Evolutionary conservation across 495 filamentous ascomycete genomes (phyloP).

Genomic region (Podospora australis): DNA sequence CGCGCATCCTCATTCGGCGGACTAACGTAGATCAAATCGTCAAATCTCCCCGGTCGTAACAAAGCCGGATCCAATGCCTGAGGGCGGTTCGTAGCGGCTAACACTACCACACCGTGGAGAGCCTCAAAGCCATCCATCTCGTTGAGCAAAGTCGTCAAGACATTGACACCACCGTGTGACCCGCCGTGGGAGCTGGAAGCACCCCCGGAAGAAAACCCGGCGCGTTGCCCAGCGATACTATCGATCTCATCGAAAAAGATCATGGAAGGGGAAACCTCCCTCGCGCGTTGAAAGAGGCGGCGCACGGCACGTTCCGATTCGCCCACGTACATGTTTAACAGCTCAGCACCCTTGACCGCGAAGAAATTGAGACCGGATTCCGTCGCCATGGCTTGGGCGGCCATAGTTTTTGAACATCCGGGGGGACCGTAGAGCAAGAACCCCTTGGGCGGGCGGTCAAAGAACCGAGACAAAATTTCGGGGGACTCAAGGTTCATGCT

Average conservation of each 20-base stretch:
- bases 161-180: conserved; percentile 59
- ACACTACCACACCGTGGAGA: conserved; percentile 73
- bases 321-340: conserved; percentile 95
- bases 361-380: conserved; percentile 91
- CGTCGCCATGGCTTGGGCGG: conserved; percentile 86
- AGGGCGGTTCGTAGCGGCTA: conserved; percentile 93
- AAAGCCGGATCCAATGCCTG: conserved; percentile 82
- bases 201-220: conserved; percentile 26
- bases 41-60: conserved; percentile 81
- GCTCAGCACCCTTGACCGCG: conserved; percentile 91
- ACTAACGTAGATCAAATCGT: conserved; percentile 84
- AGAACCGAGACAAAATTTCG: conserved; percentile 49
- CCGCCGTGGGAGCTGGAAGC: conserved; percentile 10
- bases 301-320: conserved; percentile 87
- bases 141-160: conserved; percentile 84
- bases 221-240: conserved; percentile 72
- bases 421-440: conserved; percentile 90
- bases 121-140: conserved; percentile 96
- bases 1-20: conserved; percentile 72
- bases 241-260: conserved; percentile 99
- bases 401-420: conserved; percentile 93
- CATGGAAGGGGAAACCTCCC: conserved; percentile 81
- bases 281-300: conserved; percentile 81
- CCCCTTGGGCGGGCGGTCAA: conserved; percentile 58
- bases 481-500: conserved; percentile 38